Conservation (phyloP, 2,329 filamentous ascomycete genomes). For the Aureobasidium sp. region DNA sequence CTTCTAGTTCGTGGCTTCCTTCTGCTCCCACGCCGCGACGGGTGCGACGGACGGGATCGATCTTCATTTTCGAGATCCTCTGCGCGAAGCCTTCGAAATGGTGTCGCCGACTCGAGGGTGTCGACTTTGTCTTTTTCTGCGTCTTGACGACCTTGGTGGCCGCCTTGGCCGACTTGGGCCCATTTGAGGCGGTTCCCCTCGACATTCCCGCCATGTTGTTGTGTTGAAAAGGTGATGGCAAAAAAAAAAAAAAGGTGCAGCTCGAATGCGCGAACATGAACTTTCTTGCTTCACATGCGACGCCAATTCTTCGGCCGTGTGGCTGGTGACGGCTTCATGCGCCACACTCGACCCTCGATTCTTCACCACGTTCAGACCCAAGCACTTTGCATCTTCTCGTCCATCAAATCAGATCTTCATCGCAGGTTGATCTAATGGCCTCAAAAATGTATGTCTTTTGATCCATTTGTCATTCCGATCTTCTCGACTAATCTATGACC, state of each 20-base stretch:
- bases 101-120: slow-evolving; percentile 72
- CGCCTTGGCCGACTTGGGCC: slow-evolving; percentile 18
- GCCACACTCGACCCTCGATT: not conserved
- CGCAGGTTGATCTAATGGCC: too few species aligned
- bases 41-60: slow-evolving; percentile 87
- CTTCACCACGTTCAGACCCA: not conserved
- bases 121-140: slow-evolving; percentile 54
- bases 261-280: too few species aligned
- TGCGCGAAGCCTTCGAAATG: slow-evolving; percentile 86
- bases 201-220: slow-evolving; percentile 38
- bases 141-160: slow-evolving; percentile 45
- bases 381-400: not conserved
- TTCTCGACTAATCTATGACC: not conserved
- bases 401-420: too few species aligned
- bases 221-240: not conserved
- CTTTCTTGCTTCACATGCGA: slow-evolving; percentile 1
- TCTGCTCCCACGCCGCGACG: slow-evolving; percentile 39
- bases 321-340: not conserved
- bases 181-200: slow-evolving; percentile 27
- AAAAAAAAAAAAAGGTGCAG: too few species aligned
- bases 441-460: slow-evolving; percentile 48
- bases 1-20: slow-evolving; percentile 68
- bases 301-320: slow-evolving; percentile 6
- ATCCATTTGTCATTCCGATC: not conserved
- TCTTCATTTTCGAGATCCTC: slow-evolving; percentile 83